These are phyloP conservation scores for Lyophyllum atratum DNA, from an alignment of 768 basidiomycete genomes.

Conservation along the genomic window DNA sequence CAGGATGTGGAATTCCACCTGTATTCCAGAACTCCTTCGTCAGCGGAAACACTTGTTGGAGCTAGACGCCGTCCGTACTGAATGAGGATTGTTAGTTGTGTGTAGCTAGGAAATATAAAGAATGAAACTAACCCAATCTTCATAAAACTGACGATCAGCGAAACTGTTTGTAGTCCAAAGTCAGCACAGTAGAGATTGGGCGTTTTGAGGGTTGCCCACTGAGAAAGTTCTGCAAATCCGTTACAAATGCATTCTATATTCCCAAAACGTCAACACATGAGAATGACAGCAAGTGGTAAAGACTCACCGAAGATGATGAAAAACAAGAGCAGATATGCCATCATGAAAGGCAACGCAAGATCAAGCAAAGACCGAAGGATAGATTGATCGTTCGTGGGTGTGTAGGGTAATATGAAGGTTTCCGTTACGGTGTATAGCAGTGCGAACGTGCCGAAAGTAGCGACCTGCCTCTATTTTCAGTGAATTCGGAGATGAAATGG, in stretches of 20 bases:
- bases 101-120: not conserved
- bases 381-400: conserved; percentile 66
- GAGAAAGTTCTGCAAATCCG: conserved; percentile 90
- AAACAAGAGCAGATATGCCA: conserved; percentile 85
- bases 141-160: conserved; percentile 96
- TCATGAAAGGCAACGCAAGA: conserved; percentile 91
- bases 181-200: not conserved
- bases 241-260: conserved; percentile 91
- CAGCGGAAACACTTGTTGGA: not conserved
- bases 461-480: conserved; percentile 56
- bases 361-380: conserved; percentile 80
- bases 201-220: conserved; percentile 48
- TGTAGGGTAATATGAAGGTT: conserved; percentile 87
- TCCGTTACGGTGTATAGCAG: conserved; percentile 94
- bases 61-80: conserved; percentile 13
- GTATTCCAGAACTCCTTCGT: not conserved
- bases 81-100: not conserved
- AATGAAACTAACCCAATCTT: conserved; percentile 75
- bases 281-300: not conserved
- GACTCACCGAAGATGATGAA: conserved; percentile 79
- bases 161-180: conserved; percentile 54
- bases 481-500: conserved; percentile 27
- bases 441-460: conserved; percentile 95
- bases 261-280: not conserved
- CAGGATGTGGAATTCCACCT: conserved; percentile 97